Evolutionary conservation across 495 filamentous ascomycete species (phyloP), one percentile per base, ranked within the genome.

Genomic region (Staphylotrichum tortipilum): DNA sequence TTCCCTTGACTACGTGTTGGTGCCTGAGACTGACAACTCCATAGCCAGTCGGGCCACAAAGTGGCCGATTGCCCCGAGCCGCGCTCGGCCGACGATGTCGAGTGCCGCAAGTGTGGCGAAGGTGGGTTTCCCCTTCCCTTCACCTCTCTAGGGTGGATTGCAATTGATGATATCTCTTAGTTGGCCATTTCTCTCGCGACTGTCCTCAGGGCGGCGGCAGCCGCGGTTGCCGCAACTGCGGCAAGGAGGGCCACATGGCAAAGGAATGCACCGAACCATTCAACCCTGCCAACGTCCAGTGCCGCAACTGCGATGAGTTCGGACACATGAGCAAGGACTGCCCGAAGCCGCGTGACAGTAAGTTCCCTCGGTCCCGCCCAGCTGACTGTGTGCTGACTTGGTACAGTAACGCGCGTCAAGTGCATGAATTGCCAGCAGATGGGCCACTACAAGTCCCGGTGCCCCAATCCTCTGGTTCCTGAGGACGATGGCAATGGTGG

Each of bases 101-200:
- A 95, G 64, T 96, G 90, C 64, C 82, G 81, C 40, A 81, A 82
- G 38, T 94, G 89, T 67, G 72, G 75, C 30, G 73, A 85, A 65
- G 77, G 85, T 86, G 69, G 54, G 65, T 56, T 34, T 36, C 23
- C 9, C 1, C 4, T 41, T 19, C 12, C 9, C 4, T 11, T 15
- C 4, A 5, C n/a, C 9, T 9, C 21, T 18, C 19, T 3, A 22
- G 5, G 10, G 34, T n/a, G n/a, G n/a, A 11, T 2, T 18, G 2
- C 3, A 7, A 51, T 45, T 6, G 41, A 57, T 61, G 17, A 64
- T 40, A 10, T 7, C 0, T 35, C 22, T 53, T 22, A 89, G 84
- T 76, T 45, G 90, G 90, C 4, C 91, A 95, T 55, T 92, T 90
- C 65, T 79, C 85, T 3, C 79, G 78, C 49, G 88, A 94, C 53